Base-by-base conservation (phyloP, 2,329 filamentous ascomycete genomes). In the Tolypocladium capitatum region DNA sequence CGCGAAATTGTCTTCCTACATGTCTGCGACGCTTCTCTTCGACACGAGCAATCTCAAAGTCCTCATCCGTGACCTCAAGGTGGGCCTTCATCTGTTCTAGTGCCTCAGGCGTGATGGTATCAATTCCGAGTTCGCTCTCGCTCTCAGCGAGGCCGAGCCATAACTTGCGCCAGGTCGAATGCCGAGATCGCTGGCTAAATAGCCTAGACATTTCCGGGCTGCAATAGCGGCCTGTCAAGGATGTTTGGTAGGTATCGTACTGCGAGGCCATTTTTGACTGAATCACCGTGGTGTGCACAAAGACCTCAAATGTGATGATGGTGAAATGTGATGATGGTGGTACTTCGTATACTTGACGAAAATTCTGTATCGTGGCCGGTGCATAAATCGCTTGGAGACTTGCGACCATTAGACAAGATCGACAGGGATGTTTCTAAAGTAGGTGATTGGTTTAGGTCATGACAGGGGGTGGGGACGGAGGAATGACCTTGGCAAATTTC, bases 131-230 rank as follows among this genome's bases (percentile, higher is more conserved):
- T 64, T 90, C 84, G 63, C 81, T 81, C 71, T 95, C 84, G 11
- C 77, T 74, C 71, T 94, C 83, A 21, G 89, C 89, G 13, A 95
- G 83, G 68, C 76, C 81, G 43, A 91, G 71, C 90, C 90, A 96
- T 18, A 95, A 78, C 63, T 86, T 76, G 53, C 89, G 80, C 88
- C 88, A 94, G 48, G 81, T 88, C 41, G 79, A 82, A 64, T 82
- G 80, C 30, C 89, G 76, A 47, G 80, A 83, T 40, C 87, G 79
- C 50, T 83, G 79, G 56, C 81, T 83, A 73, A 95, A 96, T 52
- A 95, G 78, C 54, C 76, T 74, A 57, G 82, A 76, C 84, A 92
- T 90, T 67, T 85, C 84, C 53, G 28, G 28, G 56, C 76, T 84
- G 67, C 81, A 81, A 71, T 92, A 92, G 58, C 87, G 78, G 56